Evolutionary conservation across 345 rosid species (phyloP), one percentile per base, ranked within the genome.

Genomic region (Aquilaria malaccensis): DNA sequence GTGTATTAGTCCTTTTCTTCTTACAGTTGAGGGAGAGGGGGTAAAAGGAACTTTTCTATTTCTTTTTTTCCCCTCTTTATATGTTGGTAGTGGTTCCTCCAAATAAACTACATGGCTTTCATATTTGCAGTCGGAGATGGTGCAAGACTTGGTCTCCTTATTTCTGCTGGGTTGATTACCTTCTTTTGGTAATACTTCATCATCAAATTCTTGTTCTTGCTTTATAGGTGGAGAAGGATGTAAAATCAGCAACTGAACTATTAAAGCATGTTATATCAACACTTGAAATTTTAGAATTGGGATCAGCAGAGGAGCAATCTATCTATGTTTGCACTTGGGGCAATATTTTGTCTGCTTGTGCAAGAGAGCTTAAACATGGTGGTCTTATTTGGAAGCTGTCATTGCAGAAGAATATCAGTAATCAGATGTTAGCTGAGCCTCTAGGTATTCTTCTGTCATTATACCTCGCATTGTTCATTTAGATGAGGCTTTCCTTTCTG

Each of bases 291-390:
- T 67, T 94, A 56, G 82, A 70, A 11, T 69, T 80, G 68, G 78
- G 81, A 72, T 78, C 89, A 48, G 57, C 55, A 51, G 81, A 78
- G 73, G 86, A 83, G 58, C 88, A 83, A 60, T 73, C 62, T 13
- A 60, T 55, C 32, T 90, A 85, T 69, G 73, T 78, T 57, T 85
- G 86, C 46, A 66, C 83, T 0, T 94, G 99, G 99, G 77, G 66
- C 9, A 69, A 43, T 52, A 77, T 94, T 65, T 65, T 85, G 65
- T 78, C 83, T 7, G 53, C 74, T 52, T 94, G 99, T 77, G 78
- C 72, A 59, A 77, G 61, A 66, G 99, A 88, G 81, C 77, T 94
- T 74, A 77, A 67, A 63, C 93, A 86, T 45, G 99, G 96, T 71
- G 76, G 86, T 62, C 70, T 65, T 13, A 80, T 91, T 58, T 94